Evolutionary conservation across 805 yeast genomes (phyloP), one percentile per base, ranked within the genome.

Genomic region (Yarrowia porcina): DNA sequence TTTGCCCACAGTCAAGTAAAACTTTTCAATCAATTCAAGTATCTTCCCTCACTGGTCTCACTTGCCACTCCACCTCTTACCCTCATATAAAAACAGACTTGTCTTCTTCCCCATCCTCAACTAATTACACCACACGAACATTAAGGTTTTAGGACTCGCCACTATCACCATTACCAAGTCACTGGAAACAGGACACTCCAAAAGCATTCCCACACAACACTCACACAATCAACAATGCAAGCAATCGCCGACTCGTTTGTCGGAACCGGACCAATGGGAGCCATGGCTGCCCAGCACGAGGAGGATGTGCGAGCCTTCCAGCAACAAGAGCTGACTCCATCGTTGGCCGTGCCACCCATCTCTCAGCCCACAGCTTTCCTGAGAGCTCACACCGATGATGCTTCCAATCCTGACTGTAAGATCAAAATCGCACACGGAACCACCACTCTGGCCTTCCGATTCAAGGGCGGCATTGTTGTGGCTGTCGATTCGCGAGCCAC

Each of bases 401-500:
- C 90, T 18, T 73, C 85, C 65, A 93, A 92, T 74, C 96, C 96
- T 27, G 97, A 91, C 73, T 92, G 96, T 77, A 88, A 86, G 71
- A 93, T 94, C 78, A 93, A 94, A 75, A 89, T 94, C 71, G 97
- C 97, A 21, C 99, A 94, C 76, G 99, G 99, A 75, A 94, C 99
- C n/a, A 94, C 99, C 7, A 94, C 99, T 13, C 80, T 94, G 70
- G 97, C 98, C 10, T 94, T 94, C 79, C 82, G 97, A 75, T 94
- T 92, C 76, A 85, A 93, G 77, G 97, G 93, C 27, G 99, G 99
- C 23, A 92, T 94, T 68, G 79, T 77, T 15, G 97, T 94, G 61
- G 98, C 98, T 0, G 99, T 94, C 11, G 99, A 94, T 78, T 91
- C 97, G 44, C 85, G 99, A 76, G 99, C 99, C 64, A 89, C 98